Evolutionary conservation across 2,329 filamentous ascomycete genomes (phyloP), one percentile per base, ranked within the genome.

Genomic region (Lasiodiplodia sp.): DNA sequence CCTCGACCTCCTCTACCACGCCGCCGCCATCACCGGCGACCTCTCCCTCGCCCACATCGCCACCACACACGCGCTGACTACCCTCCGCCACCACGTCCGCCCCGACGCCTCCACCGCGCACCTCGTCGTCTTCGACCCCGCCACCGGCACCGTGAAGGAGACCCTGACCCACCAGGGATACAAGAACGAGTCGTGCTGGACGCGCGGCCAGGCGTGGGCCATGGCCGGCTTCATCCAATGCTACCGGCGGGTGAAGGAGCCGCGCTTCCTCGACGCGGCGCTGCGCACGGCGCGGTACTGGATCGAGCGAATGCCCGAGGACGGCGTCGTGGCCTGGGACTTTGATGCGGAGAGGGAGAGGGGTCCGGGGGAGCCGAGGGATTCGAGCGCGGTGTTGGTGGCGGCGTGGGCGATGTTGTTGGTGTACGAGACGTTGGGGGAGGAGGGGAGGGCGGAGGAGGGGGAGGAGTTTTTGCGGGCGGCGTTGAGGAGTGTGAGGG

Each of bases 121-220:
- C 68, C 78, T 86, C 1, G 81, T 84, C 34, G 80, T 83, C 66
- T 84, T 86, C 63, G 75, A 83, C 16, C 81, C 84, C 0, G 84
- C 85, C 0, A 71, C 86, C 7, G 58, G 18, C 31, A 18, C 44
- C 44, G 18, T 7, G 28, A 84, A 84, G 70, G 77, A 80, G 23
- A 79, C 79, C n/a, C 77, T 84, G 67, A 86, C 84, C 0, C 83
- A 85, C 58, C 84, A 86, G 71, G 84, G 84, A 0, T 80, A 80
- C 72, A 73, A 72, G 1, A 81, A 85, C 64, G 72, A 73, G 1
- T 84, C 81, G 0, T 83, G 79, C 11, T 86, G 84, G 84, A 75
- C 80, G 5, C 78, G 84, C 3, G 84, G 84, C 0, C 84, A 86
- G 68, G 83, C 83, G 0, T 86, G 84, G 84, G 80, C 81, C 0